These are phyloP conservation scores for Stemphylium lycopersici DNA, from an alignment of 2,329 filamentous ascomycete genomes.

Conservation along the genomic window DNA sequence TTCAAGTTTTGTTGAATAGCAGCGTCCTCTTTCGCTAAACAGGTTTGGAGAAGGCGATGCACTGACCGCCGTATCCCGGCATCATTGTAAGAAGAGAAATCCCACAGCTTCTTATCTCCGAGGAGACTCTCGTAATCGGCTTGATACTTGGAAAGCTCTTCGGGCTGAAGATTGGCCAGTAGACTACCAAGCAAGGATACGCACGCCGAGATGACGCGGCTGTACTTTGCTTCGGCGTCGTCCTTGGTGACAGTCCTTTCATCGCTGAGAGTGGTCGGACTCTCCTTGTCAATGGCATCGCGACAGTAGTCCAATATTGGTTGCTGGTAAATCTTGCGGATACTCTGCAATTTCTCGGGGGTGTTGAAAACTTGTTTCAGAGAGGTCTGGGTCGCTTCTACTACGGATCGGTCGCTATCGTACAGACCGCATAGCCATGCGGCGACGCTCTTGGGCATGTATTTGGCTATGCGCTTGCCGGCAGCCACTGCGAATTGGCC, in stretches of 20 bases:
- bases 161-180: conserved; percentile 50
- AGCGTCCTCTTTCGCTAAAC: conserved; percentile 55
- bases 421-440: conserved; percentile 92
- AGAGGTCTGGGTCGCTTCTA: conserved; percentile 77
- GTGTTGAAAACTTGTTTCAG: conserved; percentile 77
- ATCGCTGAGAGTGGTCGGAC: conserved; percentile 81
- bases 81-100: conserved; percentile 62
- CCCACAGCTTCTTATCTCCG: conserved; percentile 65
- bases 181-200: conserved; percentile 62
- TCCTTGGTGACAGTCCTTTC: conserved; percentile 82
- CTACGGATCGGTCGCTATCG: conserved; percentile 79
- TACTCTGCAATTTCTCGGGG: conserved; percentile 75
- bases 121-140: conserved; percentile 71
- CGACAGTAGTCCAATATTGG: conserved; percentile 83
- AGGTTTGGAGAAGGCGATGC: conserved; percentile 62
- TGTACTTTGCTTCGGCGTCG: conserved; percentile 85
- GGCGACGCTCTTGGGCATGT: conserved; percentile 77
- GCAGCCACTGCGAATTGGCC: conserved; percentile 62
- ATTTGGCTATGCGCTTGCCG: conserved; percentile 82
- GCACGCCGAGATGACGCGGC: conserved; percentile 72
- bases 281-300: conserved; percentile 79
- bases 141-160: conserved; percentile 66
- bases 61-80: conserved; percentile 63
- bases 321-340: conserved; percentile 82
- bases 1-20: conserved; percentile 52